These are phyloP conservation scores for Colletotrichum australisinense DNA, from an alignment of 2,329 filamentous ascomycete genomes.

Conservation along the genomic window DNA sequence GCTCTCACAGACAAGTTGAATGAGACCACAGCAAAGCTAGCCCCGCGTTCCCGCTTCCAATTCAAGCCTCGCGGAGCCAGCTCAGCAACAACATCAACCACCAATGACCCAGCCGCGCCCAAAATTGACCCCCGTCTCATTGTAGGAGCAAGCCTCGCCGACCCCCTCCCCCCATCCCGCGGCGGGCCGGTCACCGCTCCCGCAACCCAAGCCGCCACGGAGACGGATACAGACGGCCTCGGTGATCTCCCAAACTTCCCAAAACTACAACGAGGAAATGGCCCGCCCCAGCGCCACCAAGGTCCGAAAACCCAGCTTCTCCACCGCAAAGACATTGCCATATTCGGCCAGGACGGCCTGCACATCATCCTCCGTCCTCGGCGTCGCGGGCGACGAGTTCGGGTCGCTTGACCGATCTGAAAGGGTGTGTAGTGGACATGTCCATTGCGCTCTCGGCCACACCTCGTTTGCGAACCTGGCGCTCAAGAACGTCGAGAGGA, in stretches of 20 bases:
- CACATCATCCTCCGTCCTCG: conserved; percentile 81
- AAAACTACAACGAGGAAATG: conserved; percentile 70
- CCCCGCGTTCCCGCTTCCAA: conserved; percentile 83
- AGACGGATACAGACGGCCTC: conserved; percentile 48
- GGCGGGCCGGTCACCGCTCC: conserved; percentile 36
- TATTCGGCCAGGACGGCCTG: conserved; percentile 74
- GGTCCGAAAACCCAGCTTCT: conserved; percentile 72
- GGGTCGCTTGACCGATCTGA: conserved; percentile 77
- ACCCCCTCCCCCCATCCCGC: conserved; percentile 34
- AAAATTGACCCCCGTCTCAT: conserved; percentile 57
- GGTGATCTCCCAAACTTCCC: conserved; percentile 49
- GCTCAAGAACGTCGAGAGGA: conserved; percentile 76
- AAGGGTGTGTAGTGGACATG: conserved; percentile 83
- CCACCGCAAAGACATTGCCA: conserved; percentile 69
- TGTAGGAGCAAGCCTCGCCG: conserved; percentile 17
- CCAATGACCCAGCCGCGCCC: conserved; percentile 49
- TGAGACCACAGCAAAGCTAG: conserved; percentile 73
- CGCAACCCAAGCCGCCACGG: conserved; percentile 1
- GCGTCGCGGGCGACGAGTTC: conserved; percentile 79
- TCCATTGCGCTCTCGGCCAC: conserved; percentile 69
- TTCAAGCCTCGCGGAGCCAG: conserved; percentile 66
- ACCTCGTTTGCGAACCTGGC: conserved; percentile 76
- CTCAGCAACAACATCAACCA: conserved; percentile 33
- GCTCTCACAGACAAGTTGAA: conserved; percentile 82
- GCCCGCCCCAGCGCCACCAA: conserved; percentile 49